phyloP scores from a whole-genome alignment of 2,329 filamentous ascomycete species.

The Fusarium falciforme region DNA sequence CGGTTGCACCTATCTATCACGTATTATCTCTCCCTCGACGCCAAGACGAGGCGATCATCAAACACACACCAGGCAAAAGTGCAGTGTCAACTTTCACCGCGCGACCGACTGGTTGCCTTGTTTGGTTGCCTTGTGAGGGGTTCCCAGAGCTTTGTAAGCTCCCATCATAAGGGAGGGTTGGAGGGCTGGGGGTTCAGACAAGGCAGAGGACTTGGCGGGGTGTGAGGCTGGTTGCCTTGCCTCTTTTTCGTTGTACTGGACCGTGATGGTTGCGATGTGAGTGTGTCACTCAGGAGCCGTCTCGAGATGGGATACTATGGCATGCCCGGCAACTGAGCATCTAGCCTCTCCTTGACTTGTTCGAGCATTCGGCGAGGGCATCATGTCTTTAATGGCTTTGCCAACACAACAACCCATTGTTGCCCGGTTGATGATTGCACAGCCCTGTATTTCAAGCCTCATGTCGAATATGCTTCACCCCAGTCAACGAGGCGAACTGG shows the following conservation, averaged over 20 bases:
- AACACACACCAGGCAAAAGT: background rate
- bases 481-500: background rate
- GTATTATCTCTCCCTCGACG: background rate
- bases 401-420: background rate
- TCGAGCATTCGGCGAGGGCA: background rate
- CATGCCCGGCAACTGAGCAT: background rate
- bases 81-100: background rate
- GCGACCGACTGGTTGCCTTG: constrained; percentile 4
- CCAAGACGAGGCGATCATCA: background rate
- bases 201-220: background rate
- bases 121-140: constrained; percentile 5
- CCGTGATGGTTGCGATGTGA: background rate
- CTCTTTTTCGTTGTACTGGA: background rate
- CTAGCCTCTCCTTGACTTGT: background rate
- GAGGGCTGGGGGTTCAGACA: background rate
- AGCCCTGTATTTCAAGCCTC: background rate
- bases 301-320: background rate
- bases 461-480: background rate
- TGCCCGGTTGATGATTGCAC: background rate
- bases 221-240: constrained; percentile 2
- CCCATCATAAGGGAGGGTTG: background rate
- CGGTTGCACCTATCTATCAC: background rate
- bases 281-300: background rate
- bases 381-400: background rate
- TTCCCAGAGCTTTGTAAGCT: background rate